Evolutionary conservation across 148 eudicot species (phyloP).

Genomic region (Beta vulgaris): DNA sequence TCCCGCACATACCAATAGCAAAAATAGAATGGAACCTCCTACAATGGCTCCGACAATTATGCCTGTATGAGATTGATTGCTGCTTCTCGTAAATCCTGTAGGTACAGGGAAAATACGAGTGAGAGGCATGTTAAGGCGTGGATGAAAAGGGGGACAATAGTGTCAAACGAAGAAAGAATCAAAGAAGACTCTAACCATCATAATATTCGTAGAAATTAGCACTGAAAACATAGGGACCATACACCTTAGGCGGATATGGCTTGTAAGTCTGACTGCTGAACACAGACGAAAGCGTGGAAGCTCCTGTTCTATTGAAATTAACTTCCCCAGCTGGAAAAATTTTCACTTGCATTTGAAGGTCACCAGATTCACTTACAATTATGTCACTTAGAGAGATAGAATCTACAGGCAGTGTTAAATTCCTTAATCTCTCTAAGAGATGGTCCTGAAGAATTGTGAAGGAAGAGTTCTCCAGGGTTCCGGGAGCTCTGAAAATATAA

Average conservation of each 20-base stretch:
- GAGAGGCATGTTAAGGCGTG: background rate
- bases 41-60: slow-evolving; percentile 45
- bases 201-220: slow-evolving; percentile 37
- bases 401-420: slow-evolving; percentile 51
- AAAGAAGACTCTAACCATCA: slow-evolving; percentile 37
- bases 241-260: slow-evolving; percentile 42
- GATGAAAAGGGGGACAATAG: background rate
- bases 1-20: slow-evolving; percentile 45
- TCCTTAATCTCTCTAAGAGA: slow-evolving; percentile 26
- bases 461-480: slow-evolving; percentile 32
- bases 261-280: slow-evolving; percentile 66
- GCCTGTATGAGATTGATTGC: slow-evolving; percentile 35
- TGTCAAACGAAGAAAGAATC: background rate
- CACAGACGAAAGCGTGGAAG: slow-evolving; percentile 44
- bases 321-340: slow-evolving; percentile 56
- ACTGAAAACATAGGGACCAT: slow-evolving; percentile 62
- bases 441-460: slow-evolving; percentile 38
- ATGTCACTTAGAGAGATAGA: slow-evolving; percentile 58
- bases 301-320: slow-evolving; percentile 54
- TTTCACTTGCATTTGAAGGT: slow-evolving; percentile 42
- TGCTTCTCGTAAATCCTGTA: slow-evolving; percentile 26
- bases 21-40: slow-evolving; percentile 41
- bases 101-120: slow-evolving; percentile 22
- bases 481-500: slow-evolving; percentile 54
- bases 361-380: slow-evolving; percentile 28